Evolutionary conservation across 2,329 filamentous ascomycete species (phyloP).

Genomic region (Fusarium oxysporum): DNA sequence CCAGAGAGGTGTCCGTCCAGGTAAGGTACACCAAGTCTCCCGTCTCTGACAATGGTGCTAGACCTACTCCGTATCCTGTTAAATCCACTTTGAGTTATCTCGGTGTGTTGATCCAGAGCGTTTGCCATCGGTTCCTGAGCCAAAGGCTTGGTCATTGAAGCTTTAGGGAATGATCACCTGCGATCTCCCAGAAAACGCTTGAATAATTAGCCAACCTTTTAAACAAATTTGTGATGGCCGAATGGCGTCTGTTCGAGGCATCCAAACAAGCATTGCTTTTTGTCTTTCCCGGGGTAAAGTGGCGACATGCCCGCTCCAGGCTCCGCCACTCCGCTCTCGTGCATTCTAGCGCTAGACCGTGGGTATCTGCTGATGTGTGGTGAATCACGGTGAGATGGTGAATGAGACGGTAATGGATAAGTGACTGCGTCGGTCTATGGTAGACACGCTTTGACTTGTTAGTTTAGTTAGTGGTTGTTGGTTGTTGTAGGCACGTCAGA

Average conservation of each 20-base stretch:
- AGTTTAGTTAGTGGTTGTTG: background rate
- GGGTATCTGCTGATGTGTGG: constrained; percentile 28
- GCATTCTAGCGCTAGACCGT: constrained; percentile 25
- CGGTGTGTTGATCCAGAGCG: constrained; percentile 9
- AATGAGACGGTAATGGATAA: constrained; percentile 31
- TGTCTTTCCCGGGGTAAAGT: constrained; percentile 40
- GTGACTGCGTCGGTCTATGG: constrained; percentile 23
- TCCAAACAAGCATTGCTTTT: constrained; percentile 17
- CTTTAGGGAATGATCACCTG: constrained; percentile 31
- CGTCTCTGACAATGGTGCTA: background rate
- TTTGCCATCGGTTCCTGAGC: constrained; percentile 33
- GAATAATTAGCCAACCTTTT: background rate
- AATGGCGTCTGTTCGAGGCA: constrained; percentile 2
- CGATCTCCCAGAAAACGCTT: background rate
- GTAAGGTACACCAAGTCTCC: constrained; percentile 2
- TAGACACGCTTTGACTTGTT: background rate
- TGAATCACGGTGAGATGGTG: constrained; percentile 15
- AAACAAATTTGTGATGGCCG: background rate
- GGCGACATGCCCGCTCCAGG: constrained; percentile 33
- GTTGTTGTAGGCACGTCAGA: background rate
- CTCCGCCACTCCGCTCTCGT: constrained; percentile 32
- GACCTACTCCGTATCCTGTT: background rate
- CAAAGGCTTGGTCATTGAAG: constrained; percentile 5
- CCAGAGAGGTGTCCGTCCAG: constrained; percentile 5
- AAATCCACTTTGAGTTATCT: constrained; percentile 19